phyloP scores from a whole-genome alignment of 257 asterid genomes.

The Solanum phureja region DNA sequence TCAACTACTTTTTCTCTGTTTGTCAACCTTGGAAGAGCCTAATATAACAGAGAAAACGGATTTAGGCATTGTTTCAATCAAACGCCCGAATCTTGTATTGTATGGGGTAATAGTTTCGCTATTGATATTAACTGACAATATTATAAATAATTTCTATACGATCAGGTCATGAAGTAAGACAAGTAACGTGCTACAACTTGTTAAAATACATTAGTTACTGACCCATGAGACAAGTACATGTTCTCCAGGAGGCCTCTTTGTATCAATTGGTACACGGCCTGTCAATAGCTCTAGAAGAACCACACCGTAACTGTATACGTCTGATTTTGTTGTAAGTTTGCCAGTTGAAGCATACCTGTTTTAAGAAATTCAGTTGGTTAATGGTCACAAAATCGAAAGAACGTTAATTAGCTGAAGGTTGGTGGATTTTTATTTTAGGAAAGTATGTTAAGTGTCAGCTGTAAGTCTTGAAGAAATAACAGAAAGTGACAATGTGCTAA shows the following conservation, averaged over 20 bases:
- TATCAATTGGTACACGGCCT: conserved; percentile 7
- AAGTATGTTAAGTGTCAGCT: background rate
- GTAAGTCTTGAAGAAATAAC: background rate
- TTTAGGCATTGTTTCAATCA: background rate
- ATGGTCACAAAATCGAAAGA: no score
- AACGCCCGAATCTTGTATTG: no score
- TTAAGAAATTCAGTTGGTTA: no score
- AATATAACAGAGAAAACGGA: background rate
- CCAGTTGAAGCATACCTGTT: no score
- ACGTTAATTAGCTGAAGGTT: no score
- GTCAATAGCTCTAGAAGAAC: no score
- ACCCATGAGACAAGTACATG: conserved; percentile 83
- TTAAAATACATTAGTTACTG: background rate
- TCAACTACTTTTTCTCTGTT: conserved; percentile 62
- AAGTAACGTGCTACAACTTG: background rate
- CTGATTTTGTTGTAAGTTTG: no score
- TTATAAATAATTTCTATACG: no score
- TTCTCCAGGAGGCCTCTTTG: conserved; percentile 57
- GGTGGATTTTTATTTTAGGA: background rate
- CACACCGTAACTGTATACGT: no score
- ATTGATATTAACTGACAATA: no score
- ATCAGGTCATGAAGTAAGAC: no score
- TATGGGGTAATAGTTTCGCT: no score
- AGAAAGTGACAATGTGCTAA: conserved; percentile 17
- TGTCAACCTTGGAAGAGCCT: conserved; percentile 83